phyloP scores from a whole-genome alignment of 225 moss, liverwort and hornwort genomes.

The Pseudoscleropodium purum region DNA sequence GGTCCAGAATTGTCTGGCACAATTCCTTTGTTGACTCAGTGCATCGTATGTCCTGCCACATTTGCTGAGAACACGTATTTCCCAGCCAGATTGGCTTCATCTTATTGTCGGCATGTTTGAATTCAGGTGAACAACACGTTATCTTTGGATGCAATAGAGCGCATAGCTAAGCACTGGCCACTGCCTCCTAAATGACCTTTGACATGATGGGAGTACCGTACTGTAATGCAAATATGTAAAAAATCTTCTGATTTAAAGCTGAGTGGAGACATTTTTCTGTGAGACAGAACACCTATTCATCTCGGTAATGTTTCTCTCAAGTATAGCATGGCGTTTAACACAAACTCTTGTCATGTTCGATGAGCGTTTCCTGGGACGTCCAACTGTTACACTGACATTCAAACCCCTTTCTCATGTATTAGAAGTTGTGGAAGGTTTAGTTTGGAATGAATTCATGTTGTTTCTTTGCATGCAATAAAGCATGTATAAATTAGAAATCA shows the following conservation, averaged over 20 bases:
- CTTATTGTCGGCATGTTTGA: slow-evolving; percentile 1
- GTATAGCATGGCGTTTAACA: neutral
- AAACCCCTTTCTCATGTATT: neutral
- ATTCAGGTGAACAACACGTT: slow-evolving; percentile 48
- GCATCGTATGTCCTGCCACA: neutral
- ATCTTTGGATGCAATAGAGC: slow-evolving; percentile 57
- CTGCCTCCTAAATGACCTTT: slow-evolving; percentile 22
- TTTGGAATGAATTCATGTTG: neutral
- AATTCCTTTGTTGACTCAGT: neutral
- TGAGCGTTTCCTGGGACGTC: neutral
- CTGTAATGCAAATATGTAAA: slow-evolving; percentile 14
- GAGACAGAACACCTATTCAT: neutral
- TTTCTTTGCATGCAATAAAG: neutral
- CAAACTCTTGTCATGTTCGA: neutral
- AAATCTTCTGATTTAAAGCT: neutral
- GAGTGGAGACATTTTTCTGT: neutral
- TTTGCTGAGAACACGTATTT: neutral
- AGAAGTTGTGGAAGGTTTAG: neutral
- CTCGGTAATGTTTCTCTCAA: neutral
- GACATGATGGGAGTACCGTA: neutral
- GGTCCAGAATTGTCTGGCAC: neutral
- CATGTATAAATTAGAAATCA: neutral
- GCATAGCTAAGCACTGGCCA: slow-evolving; percentile 49
- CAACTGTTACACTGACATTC: neutral
- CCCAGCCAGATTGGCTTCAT: neutral